phyloP scores from a whole-genome alignment of 129 eudicot species.

The Oenanthe sinensis region DNA sequence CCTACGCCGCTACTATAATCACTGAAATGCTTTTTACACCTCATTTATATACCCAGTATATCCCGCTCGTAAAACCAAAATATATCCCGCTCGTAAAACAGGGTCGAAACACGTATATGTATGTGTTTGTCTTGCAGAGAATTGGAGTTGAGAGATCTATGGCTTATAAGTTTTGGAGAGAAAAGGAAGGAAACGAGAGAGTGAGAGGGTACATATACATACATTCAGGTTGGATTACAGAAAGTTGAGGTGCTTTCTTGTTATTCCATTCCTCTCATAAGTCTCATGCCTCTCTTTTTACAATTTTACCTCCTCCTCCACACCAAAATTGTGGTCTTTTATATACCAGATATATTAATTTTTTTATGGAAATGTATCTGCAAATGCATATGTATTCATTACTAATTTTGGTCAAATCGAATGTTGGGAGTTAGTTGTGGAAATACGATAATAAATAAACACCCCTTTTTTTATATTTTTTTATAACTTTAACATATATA shows the following conservation, averaged over 20 bases:
- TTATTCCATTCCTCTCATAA: neutral
- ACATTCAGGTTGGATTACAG: neutral
- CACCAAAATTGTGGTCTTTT: neutral
- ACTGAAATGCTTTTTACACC: conserved; percentile 29
- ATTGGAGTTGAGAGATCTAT: too few species aligned
- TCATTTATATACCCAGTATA: conserved; percentile 9
- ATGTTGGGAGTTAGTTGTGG: neutral
- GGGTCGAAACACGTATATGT: neutral
- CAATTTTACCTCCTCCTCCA: too few species aligned
- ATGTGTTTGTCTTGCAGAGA: too few species aligned
- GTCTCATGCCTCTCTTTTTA: too few species aligned
- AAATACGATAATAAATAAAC: neutral
- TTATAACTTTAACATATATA: too few species aligned
- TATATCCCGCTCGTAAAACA: too few species aligned
- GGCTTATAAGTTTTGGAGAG: neutral
- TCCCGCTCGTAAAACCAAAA: neutral
- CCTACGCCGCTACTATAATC: conserved; percentile 34
- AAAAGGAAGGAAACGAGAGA: too few species aligned
- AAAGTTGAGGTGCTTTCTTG: neutral
- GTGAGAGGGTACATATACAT: neutral
- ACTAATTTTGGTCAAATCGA: neutral
- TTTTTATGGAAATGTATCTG: neutral
- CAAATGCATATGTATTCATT: neutral
- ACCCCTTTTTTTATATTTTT: too few species aligned
- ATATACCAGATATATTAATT: neutral